These are phyloP conservation scores for Phytophthora vignae DNA, from an alignment of 352 stramenopile genomes.

Conservation along the genomic window DNA sequence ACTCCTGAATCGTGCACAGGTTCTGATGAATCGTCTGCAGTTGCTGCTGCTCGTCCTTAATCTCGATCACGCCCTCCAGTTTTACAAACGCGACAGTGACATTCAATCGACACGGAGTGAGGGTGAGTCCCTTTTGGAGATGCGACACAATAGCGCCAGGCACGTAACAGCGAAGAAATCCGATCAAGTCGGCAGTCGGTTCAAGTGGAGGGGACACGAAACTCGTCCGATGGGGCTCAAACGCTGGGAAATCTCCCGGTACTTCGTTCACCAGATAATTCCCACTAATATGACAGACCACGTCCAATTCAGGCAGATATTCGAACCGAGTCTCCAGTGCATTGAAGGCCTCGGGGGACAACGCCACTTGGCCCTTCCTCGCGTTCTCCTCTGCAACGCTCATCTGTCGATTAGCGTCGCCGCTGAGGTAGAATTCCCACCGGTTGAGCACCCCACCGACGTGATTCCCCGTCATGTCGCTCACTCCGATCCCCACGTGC, in stretches of 20 bases:
- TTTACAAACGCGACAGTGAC: constrained; percentile 82
- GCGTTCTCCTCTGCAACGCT: constrained; percentile 75
- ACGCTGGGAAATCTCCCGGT: constrained; percentile 2
- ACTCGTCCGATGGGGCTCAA: neutral
- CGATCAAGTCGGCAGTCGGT: constrained; percentile 53
- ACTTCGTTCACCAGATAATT: constrained; percentile 58
- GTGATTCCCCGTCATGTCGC: constrained; percentile 78
- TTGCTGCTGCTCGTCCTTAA: constrained; percentile 47
- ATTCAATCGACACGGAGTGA: constrained; percentile 74
- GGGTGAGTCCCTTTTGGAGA: constrained; percentile 65
- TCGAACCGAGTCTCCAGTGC: constrained; percentile 41
- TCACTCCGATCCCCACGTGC: constrained; percentile 87
- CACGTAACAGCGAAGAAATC: constrained; percentile 71
- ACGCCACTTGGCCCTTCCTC: constrained; percentile 73
- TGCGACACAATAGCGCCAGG: constrained; percentile 75
- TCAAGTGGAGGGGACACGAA: constrained; percentile 8
- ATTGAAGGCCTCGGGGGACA: constrained; percentile 63
- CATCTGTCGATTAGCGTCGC: constrained; percentile 86
- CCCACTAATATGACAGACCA: constrained; percentile 41
- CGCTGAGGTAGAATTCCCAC: constrained; percentile 90
- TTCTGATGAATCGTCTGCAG: constrained; percentile 66
- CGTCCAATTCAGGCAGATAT: constrained; percentile 28
- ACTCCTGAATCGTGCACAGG: constrained; percentile 77
- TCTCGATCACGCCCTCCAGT: constrained; percentile 62
- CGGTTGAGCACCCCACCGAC: constrained; percentile 83